These are phyloP conservation scores for Adiantum capillusveneris DNA, from an alignment of 75 land plant species.

Conservation along the genomic window DNA sequence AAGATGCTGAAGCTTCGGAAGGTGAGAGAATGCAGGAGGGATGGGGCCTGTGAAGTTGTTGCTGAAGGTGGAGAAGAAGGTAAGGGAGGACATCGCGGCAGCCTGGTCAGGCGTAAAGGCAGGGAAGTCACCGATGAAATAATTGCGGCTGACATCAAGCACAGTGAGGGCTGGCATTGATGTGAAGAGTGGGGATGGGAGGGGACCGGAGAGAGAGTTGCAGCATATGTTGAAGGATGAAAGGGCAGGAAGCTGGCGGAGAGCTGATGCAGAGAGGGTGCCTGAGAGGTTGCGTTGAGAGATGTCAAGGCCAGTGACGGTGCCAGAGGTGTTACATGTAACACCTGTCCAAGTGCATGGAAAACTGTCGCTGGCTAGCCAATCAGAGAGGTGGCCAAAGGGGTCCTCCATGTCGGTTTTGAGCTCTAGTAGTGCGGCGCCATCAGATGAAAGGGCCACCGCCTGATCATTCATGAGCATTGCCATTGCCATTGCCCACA, in stretches of 20 bases:
- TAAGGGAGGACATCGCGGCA: constrained; percentile 4
- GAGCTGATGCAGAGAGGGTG: constrained; percentile 11
- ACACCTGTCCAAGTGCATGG: constrained; percentile 19
- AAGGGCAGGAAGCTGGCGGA: constrained; percentile 7
- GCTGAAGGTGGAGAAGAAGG: constrained; percentile 10
- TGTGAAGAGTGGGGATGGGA: constrained; percentile 17
- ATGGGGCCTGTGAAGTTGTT: constrained; percentile 33
- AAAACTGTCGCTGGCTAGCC: constrained; percentile 15
- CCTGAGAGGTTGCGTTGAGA: constrained; percentile 40
- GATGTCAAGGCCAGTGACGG: constrained; percentile 29
- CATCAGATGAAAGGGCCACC: constrained; percentile 8
- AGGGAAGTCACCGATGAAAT: constrained; percentile 41
- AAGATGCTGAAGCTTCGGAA: constrained; percentile 20
- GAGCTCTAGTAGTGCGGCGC: constrained; percentile 28
- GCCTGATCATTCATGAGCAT: too few relatives aligned
- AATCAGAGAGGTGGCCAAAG: constrained; percentile 29
- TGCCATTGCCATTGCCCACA: too few relatives aligned
- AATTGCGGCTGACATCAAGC: constrained; percentile 54
- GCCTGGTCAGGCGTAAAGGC: not conserved
- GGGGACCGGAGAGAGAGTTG: constrained; percentile 6
- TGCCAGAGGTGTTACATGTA: constrained; percentile 11
- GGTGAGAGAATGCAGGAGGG: constrained; percentile 25
- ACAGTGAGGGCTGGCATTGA: constrained; percentile 20
- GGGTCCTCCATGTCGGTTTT: constrained; percentile 33
- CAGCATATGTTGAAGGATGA: constrained; percentile 3